Conservation (phyloP, 352 stramenopile genomes). For the Phytopythium helicoides region DNA sequence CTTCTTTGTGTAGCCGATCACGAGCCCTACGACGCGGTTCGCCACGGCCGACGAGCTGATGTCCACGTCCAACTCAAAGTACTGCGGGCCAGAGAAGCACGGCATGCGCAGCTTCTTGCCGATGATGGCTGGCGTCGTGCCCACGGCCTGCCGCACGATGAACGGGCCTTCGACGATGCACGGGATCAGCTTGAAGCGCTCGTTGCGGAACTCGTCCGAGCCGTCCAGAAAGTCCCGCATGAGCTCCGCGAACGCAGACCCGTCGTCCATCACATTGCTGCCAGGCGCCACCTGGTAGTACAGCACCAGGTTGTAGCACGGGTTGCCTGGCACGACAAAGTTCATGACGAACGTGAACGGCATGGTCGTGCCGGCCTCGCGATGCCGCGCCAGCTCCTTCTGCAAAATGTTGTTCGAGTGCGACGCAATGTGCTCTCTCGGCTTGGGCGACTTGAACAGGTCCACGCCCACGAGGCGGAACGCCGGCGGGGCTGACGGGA, state of each 20-base stretch:
- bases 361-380: constrained; percentile 57
- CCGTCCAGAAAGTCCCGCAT: constrained; percentile 75
- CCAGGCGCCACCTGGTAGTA: constrained; percentile 68
- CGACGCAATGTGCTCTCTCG: constrained; percentile 63
- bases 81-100: constrained; percentile 55
- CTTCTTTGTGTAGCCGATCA: constrained; percentile 75
- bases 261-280: constrained; percentile 42
- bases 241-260: constrained; percentile 62
- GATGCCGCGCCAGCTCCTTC: constrained; percentile 51
- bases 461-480: constrained; percentile 71
- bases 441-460: constrained; percentile 50
- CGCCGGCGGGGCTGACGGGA: constrained; percentile 59
- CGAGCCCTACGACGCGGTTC: constrained; percentile 71
- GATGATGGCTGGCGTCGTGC: constrained; percentile 68
- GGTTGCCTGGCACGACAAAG: constrained; percentile 66
- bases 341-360: constrained; percentile 81
- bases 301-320: constrained; percentile 58
- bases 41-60: constrained; percentile 70
- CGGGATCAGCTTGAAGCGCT: constrained; percentile 82
- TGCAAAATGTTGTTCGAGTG: constrained; percentile 63
- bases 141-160: constrained; percentile 76
- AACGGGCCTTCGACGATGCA: constrained; percentile 80
- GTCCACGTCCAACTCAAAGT: constrained; percentile 79
- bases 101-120: constrained; percentile 77
- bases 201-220: constrained; percentile 73